These are phyloP conservation scores for Angophora floribunda DNA, from an alignment of 345 rosid species.

Conservation along the genomic window DNA sequence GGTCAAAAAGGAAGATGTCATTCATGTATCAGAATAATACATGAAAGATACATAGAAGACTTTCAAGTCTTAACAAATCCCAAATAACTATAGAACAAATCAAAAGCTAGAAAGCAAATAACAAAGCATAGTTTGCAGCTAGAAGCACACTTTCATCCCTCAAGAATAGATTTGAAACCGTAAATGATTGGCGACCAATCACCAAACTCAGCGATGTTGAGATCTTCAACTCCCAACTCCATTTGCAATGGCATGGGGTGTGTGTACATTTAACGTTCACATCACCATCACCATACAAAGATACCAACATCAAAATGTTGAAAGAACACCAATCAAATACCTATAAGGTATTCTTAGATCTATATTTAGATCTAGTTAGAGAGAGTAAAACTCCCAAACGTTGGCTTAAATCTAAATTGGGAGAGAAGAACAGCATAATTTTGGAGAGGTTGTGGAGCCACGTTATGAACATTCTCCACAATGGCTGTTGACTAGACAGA, in stretches of 20 bases:
- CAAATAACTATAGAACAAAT: background rate
- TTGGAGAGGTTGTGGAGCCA: background rate
- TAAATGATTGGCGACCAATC: accelerated
- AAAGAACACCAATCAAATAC: too few relatives aligned
- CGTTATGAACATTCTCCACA: background rate
- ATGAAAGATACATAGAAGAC: background rate
- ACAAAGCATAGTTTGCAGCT: background rate
- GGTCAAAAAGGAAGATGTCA: background rate
- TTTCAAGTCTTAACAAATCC: background rate
- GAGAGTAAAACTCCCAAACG: background rate
- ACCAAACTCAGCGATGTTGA: accelerated
- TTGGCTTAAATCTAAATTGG: accelerated
- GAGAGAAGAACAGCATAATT: background rate
- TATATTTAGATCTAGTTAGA: background rate
- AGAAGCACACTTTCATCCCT: background rate
- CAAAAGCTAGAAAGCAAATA: background rate
- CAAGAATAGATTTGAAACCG: background rate
- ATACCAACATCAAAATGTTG: background rate
- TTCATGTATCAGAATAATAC: background rate
- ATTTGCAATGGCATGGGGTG: background rate
- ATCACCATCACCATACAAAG: accelerated
- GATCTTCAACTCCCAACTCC: accelerated
- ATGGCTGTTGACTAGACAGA: background rate
- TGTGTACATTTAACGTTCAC: background rate
- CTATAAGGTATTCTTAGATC: background rate